phyloP scores from a whole-genome alignment of 2,329 filamentous ascomycete species.

The Boeremia lycopersici region DNA sequence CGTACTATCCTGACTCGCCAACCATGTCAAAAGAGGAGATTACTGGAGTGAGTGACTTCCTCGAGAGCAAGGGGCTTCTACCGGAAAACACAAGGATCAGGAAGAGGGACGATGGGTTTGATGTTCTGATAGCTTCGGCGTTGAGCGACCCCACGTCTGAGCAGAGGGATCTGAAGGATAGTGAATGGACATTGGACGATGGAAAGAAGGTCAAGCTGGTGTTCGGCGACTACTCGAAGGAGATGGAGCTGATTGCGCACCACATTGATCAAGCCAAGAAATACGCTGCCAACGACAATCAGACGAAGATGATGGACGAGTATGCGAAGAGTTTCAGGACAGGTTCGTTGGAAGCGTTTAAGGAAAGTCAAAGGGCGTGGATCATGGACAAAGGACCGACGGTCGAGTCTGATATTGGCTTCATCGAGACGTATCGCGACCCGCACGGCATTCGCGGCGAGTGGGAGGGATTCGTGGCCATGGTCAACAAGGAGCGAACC shows the following conservation, averaged over 20 bases:
- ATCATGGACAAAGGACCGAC: slow-evolving; percentile 58
- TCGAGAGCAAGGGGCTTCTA: slow-evolving; percentile 53
- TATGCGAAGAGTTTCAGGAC: slow-evolving; percentile 59
- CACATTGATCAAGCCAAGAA: slow-evolving; percentile 56
- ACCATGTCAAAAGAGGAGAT: slow-evolving; percentile 57
- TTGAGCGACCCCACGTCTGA: slow-evolving; percentile 46
- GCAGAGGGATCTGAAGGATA: slow-evolving; percentile 52
- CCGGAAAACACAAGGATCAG: slow-evolving; percentile 58
- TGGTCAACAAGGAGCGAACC: slow-evolving; percentile 90
- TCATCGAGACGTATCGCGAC: slow-evolving; percentile 62
- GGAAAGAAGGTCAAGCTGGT: slow-evolving; percentile 55
- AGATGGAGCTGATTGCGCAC: slow-evolving; percentile 55
- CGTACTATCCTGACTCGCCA: slow-evolving; percentile 58
- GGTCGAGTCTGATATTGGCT: slow-evolving; percentile 61
- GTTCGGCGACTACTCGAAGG: slow-evolving; percentile 54
- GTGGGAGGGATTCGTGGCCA: slow-evolving; percentile 59
- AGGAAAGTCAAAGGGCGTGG: slow-evolving; percentile 59
- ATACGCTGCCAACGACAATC: slow-evolving; percentile 53
- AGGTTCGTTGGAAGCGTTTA: slow-evolving; percentile 57
- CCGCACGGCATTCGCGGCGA: slow-evolving; percentile 61
- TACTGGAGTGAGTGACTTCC: slow-evolving; percentile 52
- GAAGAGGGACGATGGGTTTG: slow-evolving; percentile 53
- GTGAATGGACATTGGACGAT: slow-evolving; percentile 53
- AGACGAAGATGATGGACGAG: slow-evolving; percentile 53
- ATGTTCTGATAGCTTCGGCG: slow-evolving; percentile 57